Conservation (phyloP, 176 grass and related monocot genomes). For the Oryza meyeriana region DNA sequence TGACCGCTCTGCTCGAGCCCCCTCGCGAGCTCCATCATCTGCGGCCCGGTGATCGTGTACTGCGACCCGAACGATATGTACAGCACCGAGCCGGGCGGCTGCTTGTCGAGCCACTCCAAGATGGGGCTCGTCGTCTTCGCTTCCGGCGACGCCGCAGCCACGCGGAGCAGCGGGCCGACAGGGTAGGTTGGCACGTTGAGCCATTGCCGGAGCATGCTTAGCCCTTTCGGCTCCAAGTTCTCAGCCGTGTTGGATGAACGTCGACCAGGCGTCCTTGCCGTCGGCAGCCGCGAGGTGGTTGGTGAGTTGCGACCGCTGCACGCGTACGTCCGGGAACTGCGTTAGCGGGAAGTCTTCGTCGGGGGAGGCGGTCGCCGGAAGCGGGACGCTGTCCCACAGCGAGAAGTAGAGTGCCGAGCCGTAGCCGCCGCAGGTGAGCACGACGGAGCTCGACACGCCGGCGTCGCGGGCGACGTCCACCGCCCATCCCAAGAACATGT, state of each 20-base stretch:
- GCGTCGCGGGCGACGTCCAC: constrained; percentile 20
- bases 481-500: constrained; percentile 43
- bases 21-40: constrained; percentile 18
- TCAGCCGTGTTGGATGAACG: constrained; percentile 33
- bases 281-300: neutral
- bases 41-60: neutral
- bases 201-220: constrained; percentile 17
- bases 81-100: constrained; percentile 5
- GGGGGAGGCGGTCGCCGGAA: neutral
- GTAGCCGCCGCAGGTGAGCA: constrained; percentile 47
- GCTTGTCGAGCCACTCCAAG: constrained; percentile 32
- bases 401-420: constrained; percentile 33
- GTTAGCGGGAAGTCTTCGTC: neutral
- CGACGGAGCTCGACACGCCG: constrained; percentile 27
- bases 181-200: constrained; percentile 8
- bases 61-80: constrained; percentile 48
- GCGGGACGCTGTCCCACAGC: constrained; percentile 40
- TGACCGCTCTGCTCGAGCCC: constrained; percentile 8
- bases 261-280: constrained; percentile 5
- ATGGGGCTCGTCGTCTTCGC: neutral
- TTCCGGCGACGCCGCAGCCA: neutral
- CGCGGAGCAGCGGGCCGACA: neutral
- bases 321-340: neutral
- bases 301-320: constrained; percentile 38
- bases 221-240: constrained; percentile 32